These are phyloP conservation scores for Emericellopsis cladophorae DNA, from an alignment of 2,329 filamentous ascomycete species.

Conservation along the genomic window DNA sequence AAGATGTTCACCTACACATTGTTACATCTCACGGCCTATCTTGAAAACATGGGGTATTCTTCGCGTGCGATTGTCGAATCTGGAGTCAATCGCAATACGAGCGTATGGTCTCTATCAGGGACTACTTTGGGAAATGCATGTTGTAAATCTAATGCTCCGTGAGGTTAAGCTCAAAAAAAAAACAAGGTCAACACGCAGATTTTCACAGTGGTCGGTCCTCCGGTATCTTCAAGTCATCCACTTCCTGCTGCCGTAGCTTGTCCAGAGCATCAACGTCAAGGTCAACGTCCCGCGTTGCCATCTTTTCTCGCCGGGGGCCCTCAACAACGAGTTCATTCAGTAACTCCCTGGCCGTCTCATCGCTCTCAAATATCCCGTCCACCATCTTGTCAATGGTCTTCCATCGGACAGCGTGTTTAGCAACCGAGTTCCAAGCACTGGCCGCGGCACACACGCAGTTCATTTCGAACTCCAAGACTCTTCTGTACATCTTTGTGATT, in stretches of 20 bases:
- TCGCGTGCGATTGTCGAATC: no score
- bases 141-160: no score
- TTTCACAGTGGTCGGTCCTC: not conserved
- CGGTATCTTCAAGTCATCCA: not conserved
- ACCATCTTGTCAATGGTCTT: conserved; percentile 14
- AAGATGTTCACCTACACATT: no score
- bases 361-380: conserved; percentile 11
- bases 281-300: conserved; percentile 1
- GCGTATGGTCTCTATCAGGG: no score
- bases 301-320: conserved; percentile 1
- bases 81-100: no score
- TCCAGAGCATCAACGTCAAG: conserved; percentile 3
- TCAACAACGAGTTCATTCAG: conserved; percentile 7
- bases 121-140: no score
- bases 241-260: not conserved
- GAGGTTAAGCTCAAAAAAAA: no score
- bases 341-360: conserved; percentile 10
- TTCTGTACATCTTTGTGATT: conserved; percentile 15
- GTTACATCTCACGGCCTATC: no score
- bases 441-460: conserved; percentile 24
- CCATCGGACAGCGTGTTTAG: conserved; percentile 23
- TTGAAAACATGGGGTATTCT: no score
- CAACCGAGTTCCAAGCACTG: conserved; percentile 21
- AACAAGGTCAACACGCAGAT: not conserved
- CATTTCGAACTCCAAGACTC: conserved; percentile 24